Evolutionary conservation across 2,329 filamentous ascomycete genomes (phyloP).

Genomic region (Penicillium hesseltinei): DNA sequence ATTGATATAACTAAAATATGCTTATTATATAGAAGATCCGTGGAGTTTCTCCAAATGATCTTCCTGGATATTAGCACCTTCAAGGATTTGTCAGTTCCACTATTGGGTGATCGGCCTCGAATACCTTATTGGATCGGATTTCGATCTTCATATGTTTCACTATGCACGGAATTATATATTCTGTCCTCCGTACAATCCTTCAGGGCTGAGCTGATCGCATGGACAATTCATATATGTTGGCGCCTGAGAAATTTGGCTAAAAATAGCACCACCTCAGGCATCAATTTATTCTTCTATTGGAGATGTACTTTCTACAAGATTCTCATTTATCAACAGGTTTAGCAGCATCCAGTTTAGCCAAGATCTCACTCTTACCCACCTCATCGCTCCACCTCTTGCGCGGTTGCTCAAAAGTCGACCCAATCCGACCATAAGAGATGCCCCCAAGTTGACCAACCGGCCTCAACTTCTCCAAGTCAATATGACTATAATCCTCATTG

Average conservation of each 20-base stretch:
- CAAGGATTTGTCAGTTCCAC: not conserved
- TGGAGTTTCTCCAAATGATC: not conserved
- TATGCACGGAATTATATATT: not conserved
- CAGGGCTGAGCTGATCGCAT: not conserved
- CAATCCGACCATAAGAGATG: conserved; percentile 72
- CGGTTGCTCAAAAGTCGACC: conserved; percentile 67
- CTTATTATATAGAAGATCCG: too few species aligned
- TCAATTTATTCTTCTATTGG: not conserved
- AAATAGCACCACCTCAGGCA: not conserved
- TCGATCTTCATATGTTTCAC: not conserved
- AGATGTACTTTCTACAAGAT: not conserved
- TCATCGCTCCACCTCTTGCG: conserved; percentile 38
- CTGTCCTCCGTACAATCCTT: not conserved
- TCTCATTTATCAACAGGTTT: conserved; percentile 1
- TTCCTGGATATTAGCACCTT: not conserved
- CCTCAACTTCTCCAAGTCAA: conserved; percentile 72
- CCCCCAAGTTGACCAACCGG: conserved; percentile 79
- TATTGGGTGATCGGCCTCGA: not conserved
- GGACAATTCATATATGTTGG: not conserved
- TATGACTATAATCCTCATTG: conserved; percentile 67
- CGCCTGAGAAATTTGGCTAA: not conserved
- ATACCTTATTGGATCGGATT: not conserved
- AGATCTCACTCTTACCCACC: conserved; percentile 17
- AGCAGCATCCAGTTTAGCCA: conserved; percentile 15
- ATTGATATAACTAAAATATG: not conserved